A percentile compares a stretch with the other conserved stretches of the same genome.
phyloP scores from a whole-genome alignment of 345 rosid species.

The Syzygium aromaticum region DNA sequence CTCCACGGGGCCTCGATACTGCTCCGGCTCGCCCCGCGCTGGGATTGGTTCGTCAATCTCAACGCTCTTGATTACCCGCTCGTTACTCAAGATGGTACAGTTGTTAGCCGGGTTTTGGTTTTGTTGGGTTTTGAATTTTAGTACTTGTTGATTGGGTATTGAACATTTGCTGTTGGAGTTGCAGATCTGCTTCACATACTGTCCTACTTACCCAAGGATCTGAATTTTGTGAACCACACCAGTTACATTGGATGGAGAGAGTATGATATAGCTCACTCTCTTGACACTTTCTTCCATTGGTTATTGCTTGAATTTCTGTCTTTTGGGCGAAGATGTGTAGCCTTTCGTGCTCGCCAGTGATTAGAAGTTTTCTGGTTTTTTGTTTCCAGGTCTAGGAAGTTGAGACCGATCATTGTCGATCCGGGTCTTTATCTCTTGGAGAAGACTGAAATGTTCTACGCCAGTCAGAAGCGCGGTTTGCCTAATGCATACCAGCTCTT shows the following conservation, averaged over 20 bases:
- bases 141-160: conserved; percentile 1
- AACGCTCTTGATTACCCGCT: conserved; percentile 82
- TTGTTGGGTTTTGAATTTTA: not conserved
- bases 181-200: conserved; percentile 94
- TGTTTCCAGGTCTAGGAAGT: conserved; percentile 54
- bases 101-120: not conserved
- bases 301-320: not conserved
- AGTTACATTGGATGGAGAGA: conserved; percentile 97
- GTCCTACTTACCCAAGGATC: conserved; percentile 71
- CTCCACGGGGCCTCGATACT: conserved; percentile 90
- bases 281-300: not conserved
- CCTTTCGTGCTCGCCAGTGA: not conserved
- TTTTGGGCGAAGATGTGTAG: not conserved
- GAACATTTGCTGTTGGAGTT: conserved; percentile 3
- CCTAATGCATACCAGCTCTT: conserved; percentile 76
- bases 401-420: conserved; percentile 89
- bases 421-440: conserved; percentile 86
- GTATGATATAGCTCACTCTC: conserved; percentile 31
- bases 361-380: not conserved
- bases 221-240: conserved; percentile 76
- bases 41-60: conserved; percentile 92
- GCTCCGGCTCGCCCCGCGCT: conserved; percentile 48
- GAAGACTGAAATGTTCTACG: conserved; percentile 64
- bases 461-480: conserved; percentile 67
- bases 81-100: conserved; percentile 78